Evolutionary conservation across 2,329 filamentous ascomycete genomes (phyloP), one percentile per base, ranked within the genome.

Genomic region (Diaporthe sp.): DNA sequence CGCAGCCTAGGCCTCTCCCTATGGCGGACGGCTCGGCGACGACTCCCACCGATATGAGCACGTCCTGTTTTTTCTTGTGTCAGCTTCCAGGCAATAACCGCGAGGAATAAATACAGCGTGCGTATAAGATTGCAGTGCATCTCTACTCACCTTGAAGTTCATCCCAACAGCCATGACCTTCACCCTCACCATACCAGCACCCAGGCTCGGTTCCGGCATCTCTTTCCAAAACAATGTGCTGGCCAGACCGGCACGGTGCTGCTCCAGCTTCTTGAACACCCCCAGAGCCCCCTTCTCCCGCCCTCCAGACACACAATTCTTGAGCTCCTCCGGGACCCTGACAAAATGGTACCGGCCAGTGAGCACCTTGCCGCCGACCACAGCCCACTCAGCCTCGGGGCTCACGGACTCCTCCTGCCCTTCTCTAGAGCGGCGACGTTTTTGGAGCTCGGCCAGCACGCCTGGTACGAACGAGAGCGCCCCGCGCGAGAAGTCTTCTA

Each of bases 141-240:
- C 15, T 1, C 37, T 44, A 17, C 67, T 71, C 39, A 71, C 67
- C 46, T 55, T 53, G 51, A 72, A 72, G 73, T 85, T 86, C 13
- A 86, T 25, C 4, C 83, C 84, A 4, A 78, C 72, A 1, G 82
- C 80, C 68, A 79, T 79, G 0, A 80, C 42, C 25, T 83, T 74
- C 6, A 86, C 78, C 68, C 84, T 81, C 19, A 86, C 75, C 13
- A 80, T 75, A 44, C 80, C 78, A 0, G 70, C 68, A 42, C n/a
- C 46, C 5, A 81, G 51, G 13, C n/a, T 37, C 4, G 22, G n/a
- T 12, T 62, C n/a, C 15, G 60, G 39, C 9, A 22, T 46, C 60
- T 65, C 39, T 25, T 65, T 65, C 60, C 60, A 65, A 10, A 31
- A 46, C 9, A 65, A 31, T 2, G 60, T 65, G 39, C 60, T 44